phyloP scores from a whole-genome alignment of 73 alveolate genomes.

The Uronychia setigera region DNA sequence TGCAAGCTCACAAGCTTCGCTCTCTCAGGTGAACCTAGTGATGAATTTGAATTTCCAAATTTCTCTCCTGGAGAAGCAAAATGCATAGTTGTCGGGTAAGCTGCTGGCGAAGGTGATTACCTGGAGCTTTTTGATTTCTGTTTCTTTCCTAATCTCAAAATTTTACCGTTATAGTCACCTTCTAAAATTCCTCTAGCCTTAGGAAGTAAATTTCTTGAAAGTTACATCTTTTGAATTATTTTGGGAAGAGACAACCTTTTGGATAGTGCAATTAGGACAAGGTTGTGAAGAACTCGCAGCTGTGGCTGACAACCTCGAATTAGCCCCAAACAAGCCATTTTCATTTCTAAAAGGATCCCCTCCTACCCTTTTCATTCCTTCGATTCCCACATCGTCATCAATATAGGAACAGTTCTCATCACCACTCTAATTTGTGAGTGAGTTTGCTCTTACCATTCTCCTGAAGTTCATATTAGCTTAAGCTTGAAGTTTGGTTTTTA shows the following conservation, averaged over 20 bases:
- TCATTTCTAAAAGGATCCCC: neutral
- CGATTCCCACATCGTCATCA: neutral
- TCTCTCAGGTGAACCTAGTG: neutral
- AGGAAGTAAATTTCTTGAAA: neutral
- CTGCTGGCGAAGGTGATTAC: neutral
- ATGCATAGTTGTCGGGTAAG: neutral
- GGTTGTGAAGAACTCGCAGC: too few relatives aligned
- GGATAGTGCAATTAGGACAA: too few relatives aligned
- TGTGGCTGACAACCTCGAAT: too few relatives aligned
- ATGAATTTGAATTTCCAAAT: neutral
- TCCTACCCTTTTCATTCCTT: neutral
- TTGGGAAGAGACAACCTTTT: too few relatives aligned
- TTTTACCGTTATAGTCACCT: neutral
- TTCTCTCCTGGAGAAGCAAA: neutral
- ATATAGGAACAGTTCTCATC: neutral
- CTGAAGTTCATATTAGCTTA: too few relatives aligned
- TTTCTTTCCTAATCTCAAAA: neutral
- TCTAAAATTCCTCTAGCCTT: neutral
- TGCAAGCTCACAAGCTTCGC: neutral
- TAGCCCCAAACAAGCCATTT: neutral
- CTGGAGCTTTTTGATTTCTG: neutral
- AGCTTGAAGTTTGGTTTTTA: conserved; percentile 10
- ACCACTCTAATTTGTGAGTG: too few relatives aligned
- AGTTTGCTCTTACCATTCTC: too few relatives aligned
- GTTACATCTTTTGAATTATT: neutral